phyloP scores from a whole-genome alignment of 1,139 yeast species.

The Taiozyma sp. region DNA sequence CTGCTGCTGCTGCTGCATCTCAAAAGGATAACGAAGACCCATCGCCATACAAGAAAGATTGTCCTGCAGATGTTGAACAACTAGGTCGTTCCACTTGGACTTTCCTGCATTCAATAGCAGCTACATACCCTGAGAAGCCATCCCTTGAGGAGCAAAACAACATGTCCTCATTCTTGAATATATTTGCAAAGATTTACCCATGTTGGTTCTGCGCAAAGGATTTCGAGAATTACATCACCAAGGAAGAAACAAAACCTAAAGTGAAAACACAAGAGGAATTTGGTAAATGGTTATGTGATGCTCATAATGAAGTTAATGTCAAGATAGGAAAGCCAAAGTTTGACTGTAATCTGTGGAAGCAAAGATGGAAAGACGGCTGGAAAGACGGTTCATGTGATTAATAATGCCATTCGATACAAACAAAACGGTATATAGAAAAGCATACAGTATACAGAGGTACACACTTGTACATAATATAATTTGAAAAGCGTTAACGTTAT shows the following conservation, averaged over 20 bases:
- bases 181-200: conserved; percentile 83
- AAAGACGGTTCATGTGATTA: conserved; percentile 28
- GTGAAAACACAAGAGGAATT: conserved; percentile 71
- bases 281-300: conserved; percentile 90
- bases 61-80: conserved; percentile 84
- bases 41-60: conserved; percentile 36
- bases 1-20: conserved; percentile 18
- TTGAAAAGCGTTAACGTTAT: too few relatives aligned
- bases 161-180: conserved; percentile 59
- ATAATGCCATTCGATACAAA: background rate
- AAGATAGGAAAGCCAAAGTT: conserved; percentile 82
- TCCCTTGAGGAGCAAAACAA: conserved; percentile 56
- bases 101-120: conserved; percentile 83
- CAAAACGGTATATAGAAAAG: background rate
- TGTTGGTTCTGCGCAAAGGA: conserved; percentile 94
- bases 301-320: conserved; percentile 84
- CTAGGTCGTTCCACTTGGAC: conserved; percentile 94
- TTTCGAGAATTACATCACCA: conserved; percentile 56
- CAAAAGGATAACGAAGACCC: conserved; percentile 6
- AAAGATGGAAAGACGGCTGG: conserved; percentile 88
- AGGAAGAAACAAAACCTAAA: conserved; percentile 50
- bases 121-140: conserved; percentile 77
- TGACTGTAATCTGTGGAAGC: conserved; percentile 85
- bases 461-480: background rate
- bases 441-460: background rate